Base-by-base conservation (phyloP, 768 basidiomycete genomes). In the Steccherinum ochraceum region DNA sequence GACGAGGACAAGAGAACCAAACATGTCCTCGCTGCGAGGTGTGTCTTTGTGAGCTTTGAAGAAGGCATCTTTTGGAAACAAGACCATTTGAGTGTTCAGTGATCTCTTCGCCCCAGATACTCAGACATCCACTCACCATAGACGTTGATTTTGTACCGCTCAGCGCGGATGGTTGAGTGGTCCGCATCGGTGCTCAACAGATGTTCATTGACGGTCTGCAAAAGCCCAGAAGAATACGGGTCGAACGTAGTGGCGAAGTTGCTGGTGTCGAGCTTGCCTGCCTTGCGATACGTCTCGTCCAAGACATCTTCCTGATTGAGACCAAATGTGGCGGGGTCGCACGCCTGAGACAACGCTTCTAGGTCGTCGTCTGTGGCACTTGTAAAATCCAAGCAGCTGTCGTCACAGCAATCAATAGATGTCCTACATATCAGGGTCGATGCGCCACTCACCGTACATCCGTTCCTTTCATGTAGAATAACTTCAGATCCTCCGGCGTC, bases 1-100 rank as follows among this genome's bases (percentile, higher is more conserved):
- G n/a, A 75, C 67, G 26, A 80, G 55, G 1, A 80, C 72, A 7
- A 83, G 68, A 1, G 79, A 79, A 1, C 74, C 78, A 30, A 81
- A 73, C 71, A 79, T 78, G 23, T 57, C 56, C 5, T 66, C 63
- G 5, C 63, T 57, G 5, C 72, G 70, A 4, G 74, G 76, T 0
- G 77, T 77, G 51, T 79, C 79, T 40, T 71, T 66, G 54, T 78
- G 78, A 0, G 72, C 39, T 55, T 76, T 77, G 67, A 79, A 80
- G 57, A 76, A 78, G 0, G 69, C 69, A 10, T 65, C 76, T 43
- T 68, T 57, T 1, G 66, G 74, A 75, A 46, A 26, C 2, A 18
- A 21, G n/a, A 24, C 2, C 20, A 16, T 40, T 46, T 25, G 27
- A 30, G 19, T 40, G 18, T 24, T 11, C 26, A n/a, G n/a, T n/a